A percentile compares a stretch with the other conserved stretches of the same genome.
phyloP scores from a whole-genome alignment of 2,329 filamentous ascomycete genomes.

The Aspergillus japonicus region DNA sequence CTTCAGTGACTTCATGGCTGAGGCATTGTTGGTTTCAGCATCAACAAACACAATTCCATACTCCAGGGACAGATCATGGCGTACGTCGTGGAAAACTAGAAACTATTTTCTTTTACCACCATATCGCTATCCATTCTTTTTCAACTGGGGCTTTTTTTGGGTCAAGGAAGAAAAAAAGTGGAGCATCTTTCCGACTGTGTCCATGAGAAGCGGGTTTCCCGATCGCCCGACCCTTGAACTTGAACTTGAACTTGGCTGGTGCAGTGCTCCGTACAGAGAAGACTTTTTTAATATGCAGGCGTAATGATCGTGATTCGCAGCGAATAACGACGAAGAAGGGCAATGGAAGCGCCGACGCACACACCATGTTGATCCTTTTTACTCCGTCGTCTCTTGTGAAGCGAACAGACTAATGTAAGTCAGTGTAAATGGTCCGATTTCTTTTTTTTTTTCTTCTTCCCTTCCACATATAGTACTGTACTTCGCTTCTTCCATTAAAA shows the following conservation, averaged over 20 bases:
- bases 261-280: conserved; percentile 8
- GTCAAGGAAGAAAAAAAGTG: background rate
- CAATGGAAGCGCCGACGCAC: conserved; percentile 2
- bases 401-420: conserved; percentile 1
- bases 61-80: background rate
- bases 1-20: conserved; percentile 3
- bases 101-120: background rate
- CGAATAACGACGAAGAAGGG: background rate
- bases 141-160: background rate
- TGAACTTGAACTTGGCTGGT: conserved; percentile 13
- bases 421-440: background rate
- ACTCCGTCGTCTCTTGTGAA: background rate
- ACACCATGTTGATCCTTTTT: conserved; percentile 8
- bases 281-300: conserved; percentile 2
- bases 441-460: background rate
- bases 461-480: background rate
- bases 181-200: conserved; percentile 13
- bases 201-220: conserved; percentile 14
- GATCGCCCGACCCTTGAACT: conserved; percentile 14
- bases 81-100: background rate
- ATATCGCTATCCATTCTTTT: background rate
- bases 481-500: background rate
- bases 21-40: conserved; percentile 13
- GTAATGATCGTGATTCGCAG: background rate
- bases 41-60: conserved; percentile 9